phyloP scores from a whole-genome alignment of 2,329 filamentous ascomycete species.

The Penicillium rolfsii region DNA sequence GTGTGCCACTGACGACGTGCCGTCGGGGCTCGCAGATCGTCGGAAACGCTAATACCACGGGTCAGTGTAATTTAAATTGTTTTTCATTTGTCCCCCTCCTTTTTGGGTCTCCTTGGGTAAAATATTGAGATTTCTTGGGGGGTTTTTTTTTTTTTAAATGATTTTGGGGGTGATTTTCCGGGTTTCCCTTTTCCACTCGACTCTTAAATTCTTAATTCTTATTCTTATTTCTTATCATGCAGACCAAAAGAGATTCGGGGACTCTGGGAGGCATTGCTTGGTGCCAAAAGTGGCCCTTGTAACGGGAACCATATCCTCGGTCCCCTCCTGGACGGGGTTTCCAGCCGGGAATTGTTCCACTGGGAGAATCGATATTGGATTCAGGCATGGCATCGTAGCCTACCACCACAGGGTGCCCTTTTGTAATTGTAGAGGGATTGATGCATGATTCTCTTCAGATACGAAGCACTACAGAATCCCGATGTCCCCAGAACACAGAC shows the following conservation, averaged over 20 bases:
- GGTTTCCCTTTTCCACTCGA: neutral
- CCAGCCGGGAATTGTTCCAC: slow-evolving; percentile 3
- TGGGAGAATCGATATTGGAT: neutral
- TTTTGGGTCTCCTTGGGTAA: neutral
- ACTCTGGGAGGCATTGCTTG: slow-evolving; percentile 16
- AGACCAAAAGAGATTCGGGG: slow-evolving; percentile 1
- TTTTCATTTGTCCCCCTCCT: too few species aligned
- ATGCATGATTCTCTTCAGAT: neutral
- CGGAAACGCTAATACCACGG: slow-evolving; percentile 23
- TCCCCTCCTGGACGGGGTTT: slow-evolving; percentile 28
- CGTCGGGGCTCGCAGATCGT: slow-evolving; percentile 46
- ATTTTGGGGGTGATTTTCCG: neutral
- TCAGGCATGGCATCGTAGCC: neutral
- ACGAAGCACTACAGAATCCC: neutral
- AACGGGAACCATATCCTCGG: slow-evolving; percentile 41
- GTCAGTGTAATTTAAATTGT: slow-evolving; percentile 14
- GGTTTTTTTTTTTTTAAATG: neutral
- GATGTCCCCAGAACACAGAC: neutral
- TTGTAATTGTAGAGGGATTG: neutral
- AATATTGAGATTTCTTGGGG: neutral
- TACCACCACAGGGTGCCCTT: too few species aligned
- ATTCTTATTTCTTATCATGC: slow-evolving; percentile 12
- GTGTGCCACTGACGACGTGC: slow-evolving; percentile 48
- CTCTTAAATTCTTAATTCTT: slow-evolving; percentile 2
- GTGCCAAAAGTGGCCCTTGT: slow-evolving; percentile 20